Evolutionary conservation across 805 yeast species (phyloP).

Genomic region (Clavispora vitiphila): DNA sequence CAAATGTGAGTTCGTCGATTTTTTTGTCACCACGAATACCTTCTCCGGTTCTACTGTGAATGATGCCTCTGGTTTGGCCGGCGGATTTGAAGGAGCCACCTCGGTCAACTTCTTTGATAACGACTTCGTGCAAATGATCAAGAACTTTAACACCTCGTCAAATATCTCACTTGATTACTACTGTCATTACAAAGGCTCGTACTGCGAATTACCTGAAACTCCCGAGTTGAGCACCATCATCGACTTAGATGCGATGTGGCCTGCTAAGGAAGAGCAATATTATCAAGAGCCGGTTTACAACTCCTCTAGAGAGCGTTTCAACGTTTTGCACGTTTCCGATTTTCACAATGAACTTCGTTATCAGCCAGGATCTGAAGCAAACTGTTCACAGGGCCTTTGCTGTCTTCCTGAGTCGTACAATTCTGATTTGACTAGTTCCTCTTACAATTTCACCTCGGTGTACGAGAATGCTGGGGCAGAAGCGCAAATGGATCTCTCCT

Average conservation of each 20-base stretch:
- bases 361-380: conserved; percentile 51
- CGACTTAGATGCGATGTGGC: conserved; percentile 32
- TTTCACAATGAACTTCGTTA: conserved; percentile 58
- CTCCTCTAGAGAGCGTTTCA: conserved; percentile 36
- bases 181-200: conserved; percentile 44
- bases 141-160: conserved; percentile 31
- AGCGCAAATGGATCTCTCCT: conserved; percentile 16
- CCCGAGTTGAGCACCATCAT: conserved; percentile 42
- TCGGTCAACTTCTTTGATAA: conserved; percentile 33
- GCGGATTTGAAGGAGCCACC: conserved; percentile 16
- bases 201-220: conserved; percentile 50
- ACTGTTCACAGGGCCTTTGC: conserved; percentile 54
- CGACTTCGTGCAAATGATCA: conserved; percentile 34
- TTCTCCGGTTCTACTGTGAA: conserved; percentile 12
- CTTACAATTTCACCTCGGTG: conserved; percentile 28
- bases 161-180: conserved; percentile 42
- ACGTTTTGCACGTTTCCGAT: conserved; percentile 63
- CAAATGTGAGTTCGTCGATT: conserved; percentile 32
- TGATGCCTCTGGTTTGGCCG: conserved; percentile 18
- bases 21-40: conserved; percentile 33
- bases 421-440: conserved; percentile 16
- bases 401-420: conserved; percentile 51
- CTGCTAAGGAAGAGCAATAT: conserved; percentile 25
- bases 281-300: conserved; percentile 27
- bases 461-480: conserved; percentile 15